phyloP scores from a whole-genome alignment of 169 alveolate species.

The Plasmodium falciparum region DNA sequence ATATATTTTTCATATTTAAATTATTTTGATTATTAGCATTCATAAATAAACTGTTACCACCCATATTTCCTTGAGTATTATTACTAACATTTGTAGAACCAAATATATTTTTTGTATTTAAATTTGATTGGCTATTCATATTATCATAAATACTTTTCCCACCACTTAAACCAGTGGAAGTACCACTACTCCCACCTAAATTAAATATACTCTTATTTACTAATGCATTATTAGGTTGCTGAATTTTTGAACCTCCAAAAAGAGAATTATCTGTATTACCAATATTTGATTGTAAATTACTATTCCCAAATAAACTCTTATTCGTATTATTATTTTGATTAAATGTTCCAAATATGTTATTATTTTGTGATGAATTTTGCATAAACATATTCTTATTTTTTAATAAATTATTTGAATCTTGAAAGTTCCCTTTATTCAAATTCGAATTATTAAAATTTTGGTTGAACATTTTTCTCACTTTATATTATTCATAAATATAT shows the following conservation, averaged over 20 bases:
- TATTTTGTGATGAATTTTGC: conserved; percentile 60
- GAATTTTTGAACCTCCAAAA: conserved; percentile 66
- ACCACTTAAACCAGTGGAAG: conserved; percentile 26
- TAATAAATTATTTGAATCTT: conserved; percentile 11
- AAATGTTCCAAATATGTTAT: conserved; percentile 54
- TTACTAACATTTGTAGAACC: conserved; percentile 31
- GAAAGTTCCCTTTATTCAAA: conserved; percentile 3
- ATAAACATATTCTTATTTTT: conserved; percentile 45
- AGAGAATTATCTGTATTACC: conserved; percentile 32
- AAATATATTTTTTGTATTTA: conserved; percentile 58
- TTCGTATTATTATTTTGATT: conserved; percentile 57
- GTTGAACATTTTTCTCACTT: not conserved
- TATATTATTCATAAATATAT: no score
- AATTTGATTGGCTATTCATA: conserved; percentile 42
- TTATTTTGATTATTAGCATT: conserved; percentile 64
- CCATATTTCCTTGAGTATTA: conserved; percentile 44
- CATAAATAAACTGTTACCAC: conserved; percentile 64
- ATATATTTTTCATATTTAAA: conserved; percentile 51
- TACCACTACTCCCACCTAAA: conserved; percentile 19
- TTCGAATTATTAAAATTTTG: conserved; percentile 9
- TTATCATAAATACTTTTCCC: conserved; percentile 50
- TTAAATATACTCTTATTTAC: conserved; percentile 55
- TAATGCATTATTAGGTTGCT: conserved; percentile 51
- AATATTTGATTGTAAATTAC: conserved; percentile 26
- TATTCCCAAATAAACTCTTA: conserved; percentile 68